These are phyloP conservation scores for Amaranthus palmeri DNA, from an alignment of 148 eudicot genomes.

Conservation along the genomic window DNA sequence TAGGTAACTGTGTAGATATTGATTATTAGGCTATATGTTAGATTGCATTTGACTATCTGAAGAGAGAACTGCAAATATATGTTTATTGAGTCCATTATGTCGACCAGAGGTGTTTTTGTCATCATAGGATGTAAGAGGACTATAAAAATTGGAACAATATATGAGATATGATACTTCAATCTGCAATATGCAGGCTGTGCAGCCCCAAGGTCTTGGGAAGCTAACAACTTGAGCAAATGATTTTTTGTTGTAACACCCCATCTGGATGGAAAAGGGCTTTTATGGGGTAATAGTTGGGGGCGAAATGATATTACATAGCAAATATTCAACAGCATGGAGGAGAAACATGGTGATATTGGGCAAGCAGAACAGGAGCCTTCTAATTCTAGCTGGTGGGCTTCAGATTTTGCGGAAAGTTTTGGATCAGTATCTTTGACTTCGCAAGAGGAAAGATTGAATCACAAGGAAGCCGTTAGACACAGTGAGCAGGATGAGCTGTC, in stretches of 20 bases:
- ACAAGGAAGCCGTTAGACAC: constrained; percentile 37
- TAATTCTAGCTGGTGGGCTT: constrained; percentile 62
- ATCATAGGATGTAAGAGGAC: background rate
- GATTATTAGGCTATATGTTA: background rate
- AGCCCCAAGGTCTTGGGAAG: constrained; percentile 26
- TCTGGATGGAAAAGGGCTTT: constrained; percentile 30
- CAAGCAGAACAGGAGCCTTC: constrained; percentile 65
- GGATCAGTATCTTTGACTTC: constrained; percentile 79
- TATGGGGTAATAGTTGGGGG: constrained; percentile 41
- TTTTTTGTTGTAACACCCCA: constrained; percentile 21
- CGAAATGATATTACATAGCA: constrained; percentile 47
- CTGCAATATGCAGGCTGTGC: constrained; percentile 34
- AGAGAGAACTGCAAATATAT: background rate
- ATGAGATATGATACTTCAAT: background rate
- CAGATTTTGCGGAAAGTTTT: constrained; percentile 65
- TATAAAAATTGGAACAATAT: too few species aligned
- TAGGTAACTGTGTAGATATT: background rate
- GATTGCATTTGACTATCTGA: background rate
- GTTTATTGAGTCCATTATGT: background rate
- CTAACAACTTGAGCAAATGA: constrained; percentile 25
- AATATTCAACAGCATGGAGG: constrained; percentile 65
- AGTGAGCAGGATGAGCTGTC: constrained; percentile 40
- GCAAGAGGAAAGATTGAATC: constrained; percentile 44
- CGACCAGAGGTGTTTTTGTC: background rate
- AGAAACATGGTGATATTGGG: constrained; percentile 49